Conservation (phyloP, 441 rosid genomes). For the Codiaeum variegatum region DNA sequence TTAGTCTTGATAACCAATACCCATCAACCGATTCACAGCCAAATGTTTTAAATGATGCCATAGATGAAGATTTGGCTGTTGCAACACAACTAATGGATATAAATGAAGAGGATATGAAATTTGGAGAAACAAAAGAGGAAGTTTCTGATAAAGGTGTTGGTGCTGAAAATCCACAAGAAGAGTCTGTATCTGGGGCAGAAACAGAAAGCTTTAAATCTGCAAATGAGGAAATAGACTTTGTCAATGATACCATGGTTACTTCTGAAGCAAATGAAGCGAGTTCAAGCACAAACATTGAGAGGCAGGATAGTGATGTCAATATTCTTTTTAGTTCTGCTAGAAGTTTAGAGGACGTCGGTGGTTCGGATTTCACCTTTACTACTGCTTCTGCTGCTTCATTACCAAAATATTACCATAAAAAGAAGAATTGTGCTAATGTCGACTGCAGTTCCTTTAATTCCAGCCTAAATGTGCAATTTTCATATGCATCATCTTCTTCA, state of each 20-base stretch:
- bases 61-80: conserved; percentile 54
- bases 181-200: conserved; percentile 57
- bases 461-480: conserved; percentile 34
- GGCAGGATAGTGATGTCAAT: conserved; percentile 42
- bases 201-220: conserved; percentile 88
- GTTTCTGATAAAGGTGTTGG: conserved; percentile 31
- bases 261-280: conserved; percentile 66
- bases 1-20: conserved; percentile 31
- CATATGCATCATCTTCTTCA: conserved; percentile 39
- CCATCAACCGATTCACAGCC: conserved; percentile 35
- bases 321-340: conserved; percentile 30
- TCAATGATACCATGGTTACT: conserved; percentile 37
- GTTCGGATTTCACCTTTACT: conserved; percentile 68
- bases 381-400: conserved; percentile 52
- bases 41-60: conserved; percentile 31
- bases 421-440: conserved; percentile 37
- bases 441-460: conserved; percentile 36
- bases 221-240: conserved; percentile 63
- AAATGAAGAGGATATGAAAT: conserved; percentile 34
- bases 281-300: conserved; percentile 43
- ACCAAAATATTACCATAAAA: conserved; percentile 42
- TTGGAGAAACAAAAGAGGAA: conserved; percentile 33
- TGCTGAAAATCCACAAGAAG: conserved; percentile 45
- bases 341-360: conserved; percentile 35
- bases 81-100: conserved; percentile 67